Percentiles rank a stretch among this genome's conserved stretches.
phyloP scores from a whole-genome alignment of 2,329 filamentous ascomycete genomes.

The Metarhizium humberi region DNA sequence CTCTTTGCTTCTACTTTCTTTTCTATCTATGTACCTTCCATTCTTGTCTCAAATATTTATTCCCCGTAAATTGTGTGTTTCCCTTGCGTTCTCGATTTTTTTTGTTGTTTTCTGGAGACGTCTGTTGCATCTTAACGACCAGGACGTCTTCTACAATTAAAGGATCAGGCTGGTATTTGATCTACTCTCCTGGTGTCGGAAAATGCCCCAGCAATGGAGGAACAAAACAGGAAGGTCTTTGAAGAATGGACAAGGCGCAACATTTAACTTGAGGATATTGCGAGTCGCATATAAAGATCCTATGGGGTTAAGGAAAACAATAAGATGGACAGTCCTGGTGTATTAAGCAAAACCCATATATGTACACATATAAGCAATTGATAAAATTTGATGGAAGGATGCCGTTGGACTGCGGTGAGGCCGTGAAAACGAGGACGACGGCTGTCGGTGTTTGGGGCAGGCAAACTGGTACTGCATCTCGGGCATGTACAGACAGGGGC shows the following conservation, averaged over 20 bases:
- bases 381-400: neutral
- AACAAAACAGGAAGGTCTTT: conserved; percentile 2
- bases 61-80: conserved; percentile 3
- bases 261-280: conserved; percentile 5
- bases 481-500: no score
- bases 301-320: conserved; percentile 1
- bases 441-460: neutral
- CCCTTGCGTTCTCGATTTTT: conserved; percentile 6
- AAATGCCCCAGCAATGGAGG: conserved; percentile 3
- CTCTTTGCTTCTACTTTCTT: neutral
- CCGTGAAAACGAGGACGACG: neutral
- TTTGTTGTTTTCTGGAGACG: conserved; percentile 1
- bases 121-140: neutral
- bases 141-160: neutral
- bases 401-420: neutral
- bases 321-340: neutral
- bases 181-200: conserved; percentile 12
- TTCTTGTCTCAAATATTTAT: conserved; percentile 3
- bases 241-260: conserved; percentile 7
- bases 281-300: conserved; percentile 5
- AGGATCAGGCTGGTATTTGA: conserved; percentile 22
- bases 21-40: conserved; percentile 2
- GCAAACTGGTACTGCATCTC: no score
- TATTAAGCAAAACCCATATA: neutral
- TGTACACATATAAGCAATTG: neutral